Conservation (phyloP, 225 moss, liverwort and hornwort species). For the Neckera pumila region DNA sequence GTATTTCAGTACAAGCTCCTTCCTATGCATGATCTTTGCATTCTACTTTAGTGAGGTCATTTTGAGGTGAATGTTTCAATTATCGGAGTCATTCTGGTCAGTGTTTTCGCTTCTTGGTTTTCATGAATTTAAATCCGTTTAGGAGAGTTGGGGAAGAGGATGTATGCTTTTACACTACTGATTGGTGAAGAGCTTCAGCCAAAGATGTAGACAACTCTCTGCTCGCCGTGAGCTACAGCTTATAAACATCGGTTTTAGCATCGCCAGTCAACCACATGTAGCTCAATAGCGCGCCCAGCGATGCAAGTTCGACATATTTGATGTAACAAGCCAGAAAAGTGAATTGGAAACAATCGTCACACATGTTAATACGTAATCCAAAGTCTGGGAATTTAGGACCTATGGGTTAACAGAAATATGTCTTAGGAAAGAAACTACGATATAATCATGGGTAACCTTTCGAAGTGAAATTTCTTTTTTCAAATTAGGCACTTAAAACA, state of each 20-base stretch:
- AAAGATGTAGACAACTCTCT: too few species aligned
- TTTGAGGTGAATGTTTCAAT: background rate
- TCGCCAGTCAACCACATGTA: background rate
- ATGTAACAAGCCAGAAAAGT: background rate
- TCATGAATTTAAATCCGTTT: background rate
- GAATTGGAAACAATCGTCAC: background rate
- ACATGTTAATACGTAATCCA: too few species aligned
- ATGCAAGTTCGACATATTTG: background rate
- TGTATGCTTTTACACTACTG: background rate
- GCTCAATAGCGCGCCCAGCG: background rate
- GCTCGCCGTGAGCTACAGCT: background rate
- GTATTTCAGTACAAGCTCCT: background rate
- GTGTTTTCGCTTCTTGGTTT: background rate
- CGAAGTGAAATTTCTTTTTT: background rate
- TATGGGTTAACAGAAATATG: too few species aligned
- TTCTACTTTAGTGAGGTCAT: background rate
- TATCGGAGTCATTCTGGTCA: background rate
- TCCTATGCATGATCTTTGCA: background rate
- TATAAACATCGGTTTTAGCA: background rate
- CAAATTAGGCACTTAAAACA: background rate
- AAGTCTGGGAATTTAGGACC: background rate
- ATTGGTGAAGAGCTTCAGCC: background rate
- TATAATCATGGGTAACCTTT: background rate
- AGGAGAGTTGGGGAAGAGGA: background rate
- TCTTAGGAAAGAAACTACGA: background rate